phyloP scores from a whole-genome alignment of 2,329 filamentous ascomycete genomes.

The Calonectria pseudoreteaudii region DNA sequence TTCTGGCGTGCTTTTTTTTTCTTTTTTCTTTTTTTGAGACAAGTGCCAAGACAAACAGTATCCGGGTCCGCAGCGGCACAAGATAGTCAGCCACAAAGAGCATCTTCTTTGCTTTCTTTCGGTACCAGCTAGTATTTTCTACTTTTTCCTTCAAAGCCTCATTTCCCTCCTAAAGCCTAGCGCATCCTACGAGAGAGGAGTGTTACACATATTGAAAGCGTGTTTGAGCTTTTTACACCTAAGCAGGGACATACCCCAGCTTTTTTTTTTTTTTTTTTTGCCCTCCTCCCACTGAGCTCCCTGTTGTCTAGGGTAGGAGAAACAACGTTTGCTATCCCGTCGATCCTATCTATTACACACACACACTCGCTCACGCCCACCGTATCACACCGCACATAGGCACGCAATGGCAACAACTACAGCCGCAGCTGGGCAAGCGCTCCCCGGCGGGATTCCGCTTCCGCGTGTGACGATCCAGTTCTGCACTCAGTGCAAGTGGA shows the following conservation, averaged over 20 bases:
- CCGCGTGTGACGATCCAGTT: constrained; percentile 89
- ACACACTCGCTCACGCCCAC: too few relatives aligned
- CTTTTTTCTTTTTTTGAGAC: neutral
- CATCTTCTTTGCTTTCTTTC: neutral
- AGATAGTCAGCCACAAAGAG: neutral
- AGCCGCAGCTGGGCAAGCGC: constrained; percentile 13
- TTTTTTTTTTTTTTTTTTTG: neutral
- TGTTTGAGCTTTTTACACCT: neutral
- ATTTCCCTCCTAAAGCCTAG: neutral
- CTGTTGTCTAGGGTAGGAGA: neutral
- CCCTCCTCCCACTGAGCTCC: neutral
- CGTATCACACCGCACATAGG: neutral
- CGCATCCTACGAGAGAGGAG: neutral
- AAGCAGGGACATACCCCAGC: neutral
- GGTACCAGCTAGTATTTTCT: neutral
- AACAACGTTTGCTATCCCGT: neutral
- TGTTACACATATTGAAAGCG: neutral
- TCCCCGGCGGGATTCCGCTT: constrained; percentile 33
- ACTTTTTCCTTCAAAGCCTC: neutral
- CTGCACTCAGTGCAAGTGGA: constrained; percentile 96
- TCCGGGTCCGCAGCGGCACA: neutral
- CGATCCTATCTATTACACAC: neutral
- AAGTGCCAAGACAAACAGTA: neutral
- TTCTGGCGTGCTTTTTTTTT: neutral
- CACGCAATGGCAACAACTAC: neutral